Evolutionary conservation across 208 protist species (phyloP).

Genomic region (Vickermania spadyakhi): DNA sequence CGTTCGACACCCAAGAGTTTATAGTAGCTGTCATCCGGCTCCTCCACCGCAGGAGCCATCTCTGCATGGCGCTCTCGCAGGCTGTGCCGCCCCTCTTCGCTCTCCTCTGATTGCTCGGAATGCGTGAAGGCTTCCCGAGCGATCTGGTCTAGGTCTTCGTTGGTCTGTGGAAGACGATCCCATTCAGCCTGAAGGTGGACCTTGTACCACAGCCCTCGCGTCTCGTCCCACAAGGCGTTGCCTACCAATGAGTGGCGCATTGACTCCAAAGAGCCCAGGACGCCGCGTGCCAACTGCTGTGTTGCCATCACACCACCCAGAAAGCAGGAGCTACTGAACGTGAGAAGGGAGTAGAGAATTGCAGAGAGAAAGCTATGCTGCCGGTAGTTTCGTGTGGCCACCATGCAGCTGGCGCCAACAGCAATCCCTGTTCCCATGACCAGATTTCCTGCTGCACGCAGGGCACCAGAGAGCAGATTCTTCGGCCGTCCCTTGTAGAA

Average conservation of each 20-base stretch:
- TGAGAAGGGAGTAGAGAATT: neutral
- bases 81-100: neutral
- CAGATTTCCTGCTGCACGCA: neutral
- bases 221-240: neutral
- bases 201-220: neutral
- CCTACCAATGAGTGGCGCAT: neutral
- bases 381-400: neutral
- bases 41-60: no score
- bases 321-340: neutral
- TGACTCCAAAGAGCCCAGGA: neutral
- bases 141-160: neutral
- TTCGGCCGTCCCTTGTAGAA: neutral
- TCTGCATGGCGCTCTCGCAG: neutral
- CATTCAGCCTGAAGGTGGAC: neutral
- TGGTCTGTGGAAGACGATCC: neutral
- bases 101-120: neutral
- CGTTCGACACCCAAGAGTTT: slow-evolving; percentile 27
- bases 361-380: neutral
- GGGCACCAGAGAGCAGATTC: neutral
- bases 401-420: neutral
- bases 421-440: neutral
- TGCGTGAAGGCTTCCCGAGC: neutral
- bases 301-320: neutral
- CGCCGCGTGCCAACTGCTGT: neutral
- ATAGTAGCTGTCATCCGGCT: slow-evolving; percentile 31